Conservation (phyloP, 305 asterid genomes). For the Stenogyne calaminthoides region DNA sequence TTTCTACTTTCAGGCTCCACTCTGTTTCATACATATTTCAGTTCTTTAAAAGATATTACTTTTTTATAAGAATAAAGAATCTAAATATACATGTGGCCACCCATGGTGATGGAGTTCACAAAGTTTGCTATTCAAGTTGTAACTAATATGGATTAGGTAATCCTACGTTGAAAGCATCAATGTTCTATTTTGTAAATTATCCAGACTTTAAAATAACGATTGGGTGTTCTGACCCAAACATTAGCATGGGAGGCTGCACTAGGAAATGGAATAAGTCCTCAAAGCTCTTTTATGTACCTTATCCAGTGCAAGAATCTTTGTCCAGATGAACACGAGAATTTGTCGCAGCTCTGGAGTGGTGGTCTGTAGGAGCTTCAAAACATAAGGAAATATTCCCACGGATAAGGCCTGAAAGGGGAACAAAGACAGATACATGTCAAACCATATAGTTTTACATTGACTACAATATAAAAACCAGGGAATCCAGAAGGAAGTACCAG, state of each 20-base stretch:
- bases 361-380: slow-evolving; percentile 92
- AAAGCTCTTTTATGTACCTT: slow-evolving; percentile 53
- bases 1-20: background rate
- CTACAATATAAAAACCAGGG: slow-evolving; percentile 15
- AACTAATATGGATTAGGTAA: background rate
- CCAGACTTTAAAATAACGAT: background rate
- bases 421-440: slow-evolving; percentile 15
- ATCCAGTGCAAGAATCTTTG: slow-evolving; percentile 95
- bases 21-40: background rate
- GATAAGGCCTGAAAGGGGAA: slow-evolving; percentile 77
- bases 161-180: background rate
- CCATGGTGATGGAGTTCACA: background rate
- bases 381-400: slow-evolving; percentile 98
- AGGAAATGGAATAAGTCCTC: slow-evolving; percentile 7
- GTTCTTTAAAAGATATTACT: background rate
- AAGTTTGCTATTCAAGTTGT: background rate
- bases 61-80: background rate
- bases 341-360: slow-evolving; percentile 96
- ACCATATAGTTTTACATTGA: slow-evolving; percentile 16
- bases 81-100: background rate
- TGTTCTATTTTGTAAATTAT: background rate
- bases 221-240: background rate
- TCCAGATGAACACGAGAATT: slow-evolving; percentile 98
- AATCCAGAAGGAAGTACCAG: slow-evolving; percentile 60
- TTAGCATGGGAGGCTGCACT: slow-evolving; percentile 11